Conservation (phyloP, 2,329 filamentous ascomycete genomes). For the Tolypocladium cylindrosporum region DNA sequence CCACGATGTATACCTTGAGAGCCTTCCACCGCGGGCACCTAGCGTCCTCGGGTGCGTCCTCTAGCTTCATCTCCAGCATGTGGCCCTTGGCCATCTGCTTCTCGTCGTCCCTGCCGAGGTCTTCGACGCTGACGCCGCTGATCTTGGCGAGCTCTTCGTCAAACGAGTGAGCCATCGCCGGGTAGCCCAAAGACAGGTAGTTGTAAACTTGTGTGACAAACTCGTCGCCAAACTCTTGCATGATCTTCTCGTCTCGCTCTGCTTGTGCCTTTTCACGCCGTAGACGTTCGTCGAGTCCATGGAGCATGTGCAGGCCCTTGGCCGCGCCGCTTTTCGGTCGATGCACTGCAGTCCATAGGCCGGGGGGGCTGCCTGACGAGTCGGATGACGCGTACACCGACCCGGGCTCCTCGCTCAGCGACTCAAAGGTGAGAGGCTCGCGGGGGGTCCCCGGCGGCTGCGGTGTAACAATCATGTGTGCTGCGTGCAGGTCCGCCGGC, state of each 20-base stretch:
- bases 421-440: conserved; percentile 33
- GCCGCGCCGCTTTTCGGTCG: conserved; percentile 19
- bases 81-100: conserved; percentile 57
- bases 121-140: conserved; percentile 55
- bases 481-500: conserved; percentile 32
- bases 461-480: conserved; percentile 41
- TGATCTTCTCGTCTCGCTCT: conserved; percentile 43
- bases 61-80: conserved; percentile 47
- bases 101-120: conserved; percentile 64
- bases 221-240: conserved; percentile 64
- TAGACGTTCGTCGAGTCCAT: conserved; percentile 41
- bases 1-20: conserved; percentile 69
- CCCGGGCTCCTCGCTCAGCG: conserved; percentile 30
- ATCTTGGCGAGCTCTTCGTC: conserved; percentile 82
- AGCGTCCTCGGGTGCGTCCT: conserved; percentile 30
- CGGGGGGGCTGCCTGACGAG: conserved; percentile 8
- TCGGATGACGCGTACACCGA: conserved; percentile 14
- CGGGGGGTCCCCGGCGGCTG: conserved; percentile 27
- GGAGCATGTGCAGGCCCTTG: conserved; percentile 38
- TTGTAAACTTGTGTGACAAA: conserved; percentile 97
- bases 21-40: conserved; percentile 72
- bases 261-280: conserved; percentile 37
- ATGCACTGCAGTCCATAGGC: conserved; percentile 12
- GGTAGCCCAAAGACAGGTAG: conserved; percentile 88
- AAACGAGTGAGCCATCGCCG: conserved; percentile 70